Conservation (phyloP, 441 rosid genomes). For the Populus hybrid region DNA sequence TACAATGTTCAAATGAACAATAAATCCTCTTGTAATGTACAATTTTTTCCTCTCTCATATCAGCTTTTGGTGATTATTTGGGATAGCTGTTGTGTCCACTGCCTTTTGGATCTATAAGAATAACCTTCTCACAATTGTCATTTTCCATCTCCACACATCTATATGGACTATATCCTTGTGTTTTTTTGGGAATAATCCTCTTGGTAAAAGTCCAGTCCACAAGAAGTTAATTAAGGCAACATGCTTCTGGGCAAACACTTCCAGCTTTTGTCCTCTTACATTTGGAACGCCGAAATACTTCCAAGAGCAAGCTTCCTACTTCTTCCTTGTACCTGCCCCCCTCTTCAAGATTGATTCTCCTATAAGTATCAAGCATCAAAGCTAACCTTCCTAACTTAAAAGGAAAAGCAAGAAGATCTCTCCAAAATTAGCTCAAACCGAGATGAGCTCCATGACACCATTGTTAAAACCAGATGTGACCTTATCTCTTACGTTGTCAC, state of each 20-base stretch:
- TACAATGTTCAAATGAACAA: no score
- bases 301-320: slow-evolving; percentile 18
- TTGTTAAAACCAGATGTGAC: slow-evolving; percentile 37
- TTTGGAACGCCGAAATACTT: slow-evolving; percentile 17
- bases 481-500: slow-evolving; percentile 39
- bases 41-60: no score
- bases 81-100: no score
- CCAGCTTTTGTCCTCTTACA: slow-evolving; percentile 15
- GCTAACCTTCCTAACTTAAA: background rate
- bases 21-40: no score
- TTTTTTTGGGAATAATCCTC: background rate
- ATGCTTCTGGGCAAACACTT: background rate
- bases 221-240: background rate
- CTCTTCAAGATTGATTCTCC: slow-evolving; percentile 15
- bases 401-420: background rate
- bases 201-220: background rate
- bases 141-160: no score
- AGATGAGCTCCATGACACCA: slow-evolving; percentile 24
- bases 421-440: background rate
- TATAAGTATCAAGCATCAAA: slow-evolving; percentile 13
- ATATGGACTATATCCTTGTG: no score
- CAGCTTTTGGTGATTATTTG: no score
- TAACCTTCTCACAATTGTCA: no score
- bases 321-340: slow-evolving; percentile 11
- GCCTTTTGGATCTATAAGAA: no score